A percentile compares a stretch with the other conserved stretches of the same genome.
phyloP scores from a whole-genome alignment of 208 protist genomes.

The Leishmania arabica region DNA sequence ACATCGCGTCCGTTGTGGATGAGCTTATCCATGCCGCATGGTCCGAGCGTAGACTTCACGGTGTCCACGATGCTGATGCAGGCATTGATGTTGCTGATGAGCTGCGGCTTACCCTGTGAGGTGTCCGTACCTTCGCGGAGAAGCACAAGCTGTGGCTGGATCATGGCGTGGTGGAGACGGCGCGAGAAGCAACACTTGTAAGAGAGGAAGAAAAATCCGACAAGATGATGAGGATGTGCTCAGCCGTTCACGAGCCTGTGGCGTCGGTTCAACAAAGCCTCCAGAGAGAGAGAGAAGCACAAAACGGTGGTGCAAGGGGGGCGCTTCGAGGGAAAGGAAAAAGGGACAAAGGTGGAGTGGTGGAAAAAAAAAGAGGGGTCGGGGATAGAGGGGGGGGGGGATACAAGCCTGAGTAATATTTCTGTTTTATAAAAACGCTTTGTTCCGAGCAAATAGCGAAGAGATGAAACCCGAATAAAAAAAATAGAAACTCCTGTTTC shows the following conservation, averaged over 20 bases:
- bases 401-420: too few species aligned
- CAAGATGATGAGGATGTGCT: neutral
- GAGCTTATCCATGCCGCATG: conserved; percentile 99
- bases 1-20: conserved; percentile 94
- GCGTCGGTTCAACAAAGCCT: neutral
- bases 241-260: neutral
- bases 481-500: neutral
- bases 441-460: neutral
- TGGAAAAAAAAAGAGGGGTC: too few species aligned
- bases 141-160: conserved; percentile 98
- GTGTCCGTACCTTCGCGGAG: conserved; percentile 99
- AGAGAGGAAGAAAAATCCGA: neutral
- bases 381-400: neutral
- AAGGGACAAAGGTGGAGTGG: neutral
- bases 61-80: conserved; percentile 96
- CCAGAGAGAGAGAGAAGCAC: neutral
- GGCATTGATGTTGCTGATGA: conserved; percentile 99
- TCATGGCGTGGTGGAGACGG: conserved; percentile 52
- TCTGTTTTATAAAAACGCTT: neutral
- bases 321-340: neutral
- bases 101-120: conserved; percentile 99
- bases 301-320: neutral
- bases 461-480: neutral
- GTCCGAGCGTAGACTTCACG: conserved; percentile 97
- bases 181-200: conserved; percentile 16